Evolutionary conservation across 257 asterid species (phyloP), one percentile per base, ranked within the genome.

Genomic region (Solanum tarapatanum): DNA sequence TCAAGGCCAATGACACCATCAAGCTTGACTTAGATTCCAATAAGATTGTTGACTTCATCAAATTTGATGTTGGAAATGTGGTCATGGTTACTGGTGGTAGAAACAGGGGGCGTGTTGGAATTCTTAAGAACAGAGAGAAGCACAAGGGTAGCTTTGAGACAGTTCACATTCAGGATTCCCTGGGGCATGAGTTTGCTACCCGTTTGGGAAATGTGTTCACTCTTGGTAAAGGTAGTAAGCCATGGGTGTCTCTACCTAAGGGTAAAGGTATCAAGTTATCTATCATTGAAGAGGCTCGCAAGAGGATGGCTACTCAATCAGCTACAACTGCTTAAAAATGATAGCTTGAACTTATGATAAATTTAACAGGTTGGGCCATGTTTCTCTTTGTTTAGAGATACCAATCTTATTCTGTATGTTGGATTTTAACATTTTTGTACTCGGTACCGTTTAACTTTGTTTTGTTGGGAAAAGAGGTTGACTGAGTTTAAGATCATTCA

Each of bases 1-100:
- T 90, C 45, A 90, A 85, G 84, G 89, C 92, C 21, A 90, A 90
- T 28, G 92, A 90, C 88, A 90, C 92, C 10, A 85, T 88, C 32
- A 90, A 88, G 58, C 83, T 88, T 2, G 92, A 90, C 84, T 72
- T 90, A 13, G 92, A 90, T 35, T 32, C 87, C 12, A 90, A 90
- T 45, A 90, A 90, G 80, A 90, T 90, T 33, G 83, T 76, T 11
- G 92, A 90, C 23, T 90, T 90, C 84, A 90, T 90, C 82, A 90
- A 88, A 32, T 88, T 87, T 72, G 92, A 90, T 73, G 92, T 90
- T 72, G 92, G 92, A 1, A 90, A 90, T 88, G 89, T 90, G 24
- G 92, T 88, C 6, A 90, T 90, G 92, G 92, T 90, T 73, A 90
- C 90, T 35, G 92, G 91, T 48, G 92, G 92, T 23, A 90, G 90